These are phyloP conservation scores for Phytophthora colocasiae DNA, from an alignment of 352 stramenopile genomes.

Conservation along the genomic window DNA sequence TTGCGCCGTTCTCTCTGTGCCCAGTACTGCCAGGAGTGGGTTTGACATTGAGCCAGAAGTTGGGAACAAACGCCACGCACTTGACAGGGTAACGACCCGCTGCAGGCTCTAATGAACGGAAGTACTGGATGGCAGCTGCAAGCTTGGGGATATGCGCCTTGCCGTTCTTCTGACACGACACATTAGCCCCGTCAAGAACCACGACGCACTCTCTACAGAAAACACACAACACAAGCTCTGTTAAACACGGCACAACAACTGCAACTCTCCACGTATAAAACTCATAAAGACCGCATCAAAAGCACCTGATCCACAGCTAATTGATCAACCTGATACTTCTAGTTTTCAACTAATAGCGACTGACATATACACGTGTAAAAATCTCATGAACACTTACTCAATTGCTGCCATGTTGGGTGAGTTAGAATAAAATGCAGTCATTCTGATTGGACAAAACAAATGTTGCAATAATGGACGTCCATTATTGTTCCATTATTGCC, in stretches of 20 bases:
- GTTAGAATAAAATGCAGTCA: neutral
- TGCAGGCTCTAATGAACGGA: slow-evolving; percentile 43
- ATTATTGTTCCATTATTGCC: no score
- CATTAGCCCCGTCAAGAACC: slow-evolving; percentile 82
- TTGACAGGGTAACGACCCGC: slow-evolving; percentile 49
- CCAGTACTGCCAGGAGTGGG: slow-evolving; percentile 25
- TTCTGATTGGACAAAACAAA: slow-evolving; percentile 18
- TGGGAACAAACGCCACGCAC: slow-evolving; percentile 80
- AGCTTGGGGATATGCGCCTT: slow-evolving; percentile 62
- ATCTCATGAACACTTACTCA: slow-evolving; percentile 23
- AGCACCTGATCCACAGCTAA: neutral
- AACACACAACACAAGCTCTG: neutral
- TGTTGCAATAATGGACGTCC: no score
- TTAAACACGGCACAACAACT: slow-evolving; percentile 1
- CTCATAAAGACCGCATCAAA: neutral
- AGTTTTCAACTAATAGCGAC: neutral
- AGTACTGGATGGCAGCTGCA: slow-evolving; percentile 71
- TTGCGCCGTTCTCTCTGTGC: slow-evolving; percentile 44
- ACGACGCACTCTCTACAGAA: slow-evolving; percentile 51
- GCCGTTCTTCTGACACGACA: slow-evolving; percentile 71
- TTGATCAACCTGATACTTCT: neutral
- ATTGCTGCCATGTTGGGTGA: slow-evolving; percentile 20
- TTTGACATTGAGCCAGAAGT: slow-evolving; percentile 86
- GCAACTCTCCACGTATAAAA: slow-evolving; percentile 7
- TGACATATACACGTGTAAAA: slow-evolving; percentile 19